These are phyloP conservation scores for Leishmania tarentolae DNA, from an alignment of 208 protist species.

Conservation along the genomic window DNA sequence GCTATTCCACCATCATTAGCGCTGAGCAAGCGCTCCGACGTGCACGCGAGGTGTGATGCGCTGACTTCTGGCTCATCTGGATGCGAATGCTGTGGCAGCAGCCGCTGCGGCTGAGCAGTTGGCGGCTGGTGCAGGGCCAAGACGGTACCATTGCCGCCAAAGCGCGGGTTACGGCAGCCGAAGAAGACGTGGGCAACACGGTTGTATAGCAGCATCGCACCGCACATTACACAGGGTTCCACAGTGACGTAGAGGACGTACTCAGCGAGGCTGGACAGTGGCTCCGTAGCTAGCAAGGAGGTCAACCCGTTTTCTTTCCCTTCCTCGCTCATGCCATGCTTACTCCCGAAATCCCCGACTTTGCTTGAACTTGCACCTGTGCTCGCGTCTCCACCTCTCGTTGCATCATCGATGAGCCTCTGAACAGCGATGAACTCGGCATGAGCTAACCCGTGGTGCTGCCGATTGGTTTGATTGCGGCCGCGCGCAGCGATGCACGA, in stretches of 20 bases:
- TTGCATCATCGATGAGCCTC: constrained; percentile 27
- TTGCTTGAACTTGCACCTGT: background rate
- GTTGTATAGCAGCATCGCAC: constrained; percentile 82
- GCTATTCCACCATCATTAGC: background rate
- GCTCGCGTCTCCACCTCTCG: background rate
- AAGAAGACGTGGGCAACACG: constrained; percentile 84
- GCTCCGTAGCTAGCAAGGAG: background rate
- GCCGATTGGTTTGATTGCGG: constrained; percentile 91
- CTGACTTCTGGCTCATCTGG: background rate
- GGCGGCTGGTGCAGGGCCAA: constrained; percentile 64
- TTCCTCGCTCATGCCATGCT: background rate
- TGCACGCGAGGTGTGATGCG: background rate
- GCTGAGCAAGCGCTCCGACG: background rate
- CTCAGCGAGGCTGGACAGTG: constrained; percentile 32
- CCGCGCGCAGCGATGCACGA: constrained; percentile 37
- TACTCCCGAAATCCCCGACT: background rate
- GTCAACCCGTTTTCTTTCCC: background rate
- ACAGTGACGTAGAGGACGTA: constrained; percentile 94
- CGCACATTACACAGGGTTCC: constrained; percentile 97
- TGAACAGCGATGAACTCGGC: constrained; percentile 90
- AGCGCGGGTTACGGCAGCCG: constrained; percentile 93
- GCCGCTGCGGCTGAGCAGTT: background rate
- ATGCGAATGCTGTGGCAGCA: background rate
- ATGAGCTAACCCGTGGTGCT: constrained; percentile 85
- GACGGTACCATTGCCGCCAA: constrained; percentile 95